Base-by-base conservation (phyloP, 1,139 yeast species). In the Pneumocystis canis region DNA sequence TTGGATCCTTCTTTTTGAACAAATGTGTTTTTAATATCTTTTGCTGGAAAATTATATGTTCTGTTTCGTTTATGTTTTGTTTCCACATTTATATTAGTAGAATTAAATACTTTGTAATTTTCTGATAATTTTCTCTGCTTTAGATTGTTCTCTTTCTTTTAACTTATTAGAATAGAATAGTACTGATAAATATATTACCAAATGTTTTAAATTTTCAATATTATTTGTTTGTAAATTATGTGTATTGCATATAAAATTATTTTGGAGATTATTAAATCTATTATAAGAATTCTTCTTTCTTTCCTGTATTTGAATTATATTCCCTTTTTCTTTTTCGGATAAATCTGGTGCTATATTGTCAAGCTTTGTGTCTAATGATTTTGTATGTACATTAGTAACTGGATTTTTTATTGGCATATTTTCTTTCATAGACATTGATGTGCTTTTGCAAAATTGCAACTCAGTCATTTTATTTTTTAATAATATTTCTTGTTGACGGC, bases 401-500 rank as follows among this genome's bases (percentile, higher is more conserved):
- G 5, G 3, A 47, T 47, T 47, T 47, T 28, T 47, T 20, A 47
- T 14, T 11, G 54, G n/a, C 6, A 11, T 25, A n/a, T 47, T 28
- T 9, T 47, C 16, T 25, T 47, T 25, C 20, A 47, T 47, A 47
- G 11, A 25, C 54, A 47, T 47, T 14, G 31, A 25, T 47, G 9
- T 47, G 30, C 54, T 47, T 47, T 25, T 47, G 25, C 30, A 28
- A 25, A 47, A 31, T 11, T 47, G 54, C 16, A 25, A 4, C 11
- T 47, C 54, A 11, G 59, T 57, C 33, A 57, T 25, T 28, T 28
- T 57, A 5, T 35, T 57, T 30, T 57, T 39, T 57, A 57, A n/a
- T 11, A 53, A 14, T 2, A 60, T n/a, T 33, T 60, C 60, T 20
- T 61, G 61, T 20, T 20, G 33, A 3, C 61, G 40, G 32, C 65